Evolutionary conservation across 345 rosid species (phyloP).

Genomic region (Combretum micranthum): DNA sequence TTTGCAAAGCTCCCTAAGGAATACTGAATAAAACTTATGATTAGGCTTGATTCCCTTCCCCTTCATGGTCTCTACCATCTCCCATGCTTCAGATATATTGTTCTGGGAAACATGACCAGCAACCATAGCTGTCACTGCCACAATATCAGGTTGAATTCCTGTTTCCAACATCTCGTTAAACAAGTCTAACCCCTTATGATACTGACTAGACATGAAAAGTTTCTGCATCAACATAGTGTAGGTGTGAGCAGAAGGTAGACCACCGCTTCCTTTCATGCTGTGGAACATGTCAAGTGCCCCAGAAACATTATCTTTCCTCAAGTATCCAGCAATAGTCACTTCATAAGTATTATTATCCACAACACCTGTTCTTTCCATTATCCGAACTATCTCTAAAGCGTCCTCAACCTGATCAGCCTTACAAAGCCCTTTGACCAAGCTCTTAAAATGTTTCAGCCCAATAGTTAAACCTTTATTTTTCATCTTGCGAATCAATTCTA

Average conservation of each 20-base stretch:
- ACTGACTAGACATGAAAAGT: slow-evolving; percentile 45
- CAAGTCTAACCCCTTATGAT: slow-evolving; percentile 43
- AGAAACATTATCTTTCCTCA: slow-evolving; percentile 43
- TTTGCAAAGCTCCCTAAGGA: slow-evolving; percentile 59
- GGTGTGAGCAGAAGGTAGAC: slow-evolving; percentile 37
- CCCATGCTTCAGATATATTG: slow-evolving; percentile 65
- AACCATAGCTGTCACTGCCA: slow-evolving; percentile 54
- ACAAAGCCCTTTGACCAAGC: slow-evolving; percentile 66
- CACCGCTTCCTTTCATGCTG: slow-evolving; percentile 45
- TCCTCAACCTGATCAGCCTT: slow-evolving; percentile 54
- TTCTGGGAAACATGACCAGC: slow-evolving; percentile 52
- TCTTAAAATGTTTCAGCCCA: slow-evolving; percentile 45
- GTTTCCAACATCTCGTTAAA: slow-evolving; percentile 60
- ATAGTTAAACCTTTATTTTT: slow-evolving; percentile 38
- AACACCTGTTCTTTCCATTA: slow-evolving; percentile 50
- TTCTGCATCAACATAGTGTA: slow-evolving; percentile 68
- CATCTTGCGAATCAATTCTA: slow-evolving; percentile 53
- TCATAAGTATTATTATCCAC: slow-evolving; percentile 45
- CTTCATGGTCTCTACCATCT: slow-evolving; percentile 47
- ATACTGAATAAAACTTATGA: slow-evolving; percentile 43
- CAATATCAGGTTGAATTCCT: slow-evolving; percentile 48
- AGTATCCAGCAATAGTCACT: slow-evolving; percentile 47
- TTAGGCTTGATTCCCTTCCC: slow-evolving; percentile 47
- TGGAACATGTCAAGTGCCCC: slow-evolving; percentile 52
- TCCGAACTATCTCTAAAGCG: slow-evolving; percentile 63